Conservation (phyloP, 345 rosid species). For the Eucalyptus victrix region DNA sequence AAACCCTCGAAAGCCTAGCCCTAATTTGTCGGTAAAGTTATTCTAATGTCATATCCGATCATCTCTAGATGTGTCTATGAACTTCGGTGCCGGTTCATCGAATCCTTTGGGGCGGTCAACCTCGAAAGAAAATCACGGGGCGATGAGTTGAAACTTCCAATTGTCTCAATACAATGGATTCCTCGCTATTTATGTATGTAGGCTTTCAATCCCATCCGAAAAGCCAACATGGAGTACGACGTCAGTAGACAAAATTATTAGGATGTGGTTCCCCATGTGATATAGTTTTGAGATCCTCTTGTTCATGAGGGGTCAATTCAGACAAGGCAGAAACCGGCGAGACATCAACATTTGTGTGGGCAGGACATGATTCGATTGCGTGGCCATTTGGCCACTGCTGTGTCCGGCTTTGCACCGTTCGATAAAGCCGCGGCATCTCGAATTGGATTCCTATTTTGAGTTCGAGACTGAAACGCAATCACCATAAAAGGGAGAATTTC, state of each 20-base stretch:
- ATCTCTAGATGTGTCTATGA: not conserved
- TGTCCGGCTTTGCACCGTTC: not conserved
- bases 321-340: not conserved
- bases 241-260: not conserved
- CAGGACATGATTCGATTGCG: not conserved
- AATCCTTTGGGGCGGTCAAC: not conserved
- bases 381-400: not conserved
- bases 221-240: not conserved
- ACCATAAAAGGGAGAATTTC: not conserved
- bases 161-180: not conserved
- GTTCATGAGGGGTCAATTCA: not conserved
- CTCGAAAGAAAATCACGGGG: not conserved
- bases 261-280: not conserved
- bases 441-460: not conserved
- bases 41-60: not conserved
- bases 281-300: not conserved
- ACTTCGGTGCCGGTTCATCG: not conserved
- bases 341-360: not conserved
- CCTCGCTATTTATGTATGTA: not conserved
- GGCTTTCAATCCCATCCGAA: not conserved
- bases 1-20: not conserved
- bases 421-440: not conserved
- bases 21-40: not conserved
- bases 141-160: not conserved
- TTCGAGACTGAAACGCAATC: not conserved